Base-by-base conservation (phyloP, 108 stramenopile genomes). In the Cylindrotheca closterium region DNA sequence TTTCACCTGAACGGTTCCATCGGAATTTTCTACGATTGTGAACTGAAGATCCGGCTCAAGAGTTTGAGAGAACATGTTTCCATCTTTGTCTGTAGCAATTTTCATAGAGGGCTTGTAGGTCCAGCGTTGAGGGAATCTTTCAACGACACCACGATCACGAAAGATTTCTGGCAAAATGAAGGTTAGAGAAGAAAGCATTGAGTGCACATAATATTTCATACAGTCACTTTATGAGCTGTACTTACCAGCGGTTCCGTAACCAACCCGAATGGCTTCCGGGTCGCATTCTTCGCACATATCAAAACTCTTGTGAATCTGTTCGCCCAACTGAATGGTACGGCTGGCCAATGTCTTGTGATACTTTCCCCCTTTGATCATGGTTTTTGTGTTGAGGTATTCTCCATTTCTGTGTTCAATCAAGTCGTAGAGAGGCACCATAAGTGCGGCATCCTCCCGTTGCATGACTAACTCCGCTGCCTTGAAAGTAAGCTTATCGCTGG, bases 381-480 rank as follows among this genome's bases (percentile, higher is more conserved):
- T 64, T 0, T 61, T 37, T 19, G 78, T 75, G 33, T 78, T 78
- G 61, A 50, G 28, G 33, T 67, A 73, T 24, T 70, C 31, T 52
- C 73, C 78, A 34, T 79, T 79, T 22, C 66, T 37, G 33, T 79
- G 78, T 30, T 75, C 71, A 25, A 64, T 61, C 69, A 79, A 58
- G 26, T 79, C 78, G 23, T 65, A 75, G 0, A 79, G 54, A n/a
- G 87, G 87, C 73, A 91, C 75, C 80, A 93, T 72, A 47, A 79
- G 54, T 25, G 74, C 70, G 57, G 84, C 87, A 75, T 87, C 86
- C 0, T 68, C 75, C 33, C 85, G 58, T 24, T 81, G 70, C n/a
- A 81, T 60, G 4, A 85, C 73, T 17, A 75, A 4, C 51, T 74
- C 55, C 29, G 65, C 58, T 24, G 61, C 69, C 5, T 74, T 55